Conservation (phyloP, 2,329 filamentous ascomycete genomes). For the Xylaria sp. region DNA sequence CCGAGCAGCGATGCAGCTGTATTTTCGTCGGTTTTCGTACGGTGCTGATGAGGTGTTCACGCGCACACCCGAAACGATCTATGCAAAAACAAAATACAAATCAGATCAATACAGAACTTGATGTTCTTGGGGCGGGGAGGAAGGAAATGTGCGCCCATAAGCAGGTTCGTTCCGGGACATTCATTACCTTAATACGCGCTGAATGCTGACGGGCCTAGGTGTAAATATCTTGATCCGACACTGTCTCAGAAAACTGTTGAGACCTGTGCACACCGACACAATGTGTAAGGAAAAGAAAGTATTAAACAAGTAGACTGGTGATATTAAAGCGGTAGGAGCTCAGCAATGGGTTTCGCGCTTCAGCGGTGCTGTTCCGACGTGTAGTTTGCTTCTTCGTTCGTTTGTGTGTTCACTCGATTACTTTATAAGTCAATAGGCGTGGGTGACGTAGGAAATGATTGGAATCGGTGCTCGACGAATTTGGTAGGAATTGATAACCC, state of each 20-base stretch:
- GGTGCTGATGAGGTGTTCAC: conserved; percentile 7
- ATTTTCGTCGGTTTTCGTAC: conserved; percentile 3
- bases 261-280: conserved; percentile 14
- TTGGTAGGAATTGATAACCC: neutral
- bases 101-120: conserved; percentile 13
- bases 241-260: conserved; percentile 31
- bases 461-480: neutral
- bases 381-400: neutral
- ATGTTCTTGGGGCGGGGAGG: neutral
- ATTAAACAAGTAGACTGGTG: conserved; percentile 30
- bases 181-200: conserved; percentile 24
- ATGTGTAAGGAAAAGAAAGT: conserved; percentile 22
- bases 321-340: conserved; percentile 13
- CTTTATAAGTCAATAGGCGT: neutral
- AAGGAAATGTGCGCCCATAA: conserved; percentile 4
- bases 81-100: conserved; percentile 12
- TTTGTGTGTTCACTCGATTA: conserved; percentile 4
- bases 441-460: neutral
- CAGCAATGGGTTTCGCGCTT: neutral
- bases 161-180: conserved; percentile 15
- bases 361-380: neutral
- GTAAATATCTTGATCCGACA: neutral
- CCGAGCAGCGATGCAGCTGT: conserved; percentile 5
- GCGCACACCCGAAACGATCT: conserved; percentile 18
- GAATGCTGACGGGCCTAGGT: conserved; percentile 1